Base-by-base conservation (phyloP, 371 early-diverging fungal species). In the Actinomortierella ambigua region DNA sequence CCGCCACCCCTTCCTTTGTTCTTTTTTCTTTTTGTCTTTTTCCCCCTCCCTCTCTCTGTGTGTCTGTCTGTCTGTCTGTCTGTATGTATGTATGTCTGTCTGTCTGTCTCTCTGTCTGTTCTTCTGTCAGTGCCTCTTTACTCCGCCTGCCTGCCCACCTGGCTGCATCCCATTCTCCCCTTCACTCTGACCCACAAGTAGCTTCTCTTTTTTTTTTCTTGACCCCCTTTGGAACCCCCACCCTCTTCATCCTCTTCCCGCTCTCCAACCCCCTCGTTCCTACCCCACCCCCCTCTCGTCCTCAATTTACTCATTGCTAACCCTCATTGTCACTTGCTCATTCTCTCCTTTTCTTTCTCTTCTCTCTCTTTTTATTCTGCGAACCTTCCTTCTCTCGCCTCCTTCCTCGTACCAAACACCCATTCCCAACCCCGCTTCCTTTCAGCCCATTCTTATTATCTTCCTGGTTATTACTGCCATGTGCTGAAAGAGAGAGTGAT, bases 381-480 rank as follows among this genome's bases (percentile, higher is more conserved):
- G 24, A 24, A 39, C 13, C 4, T 20, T 2, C 52, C 15, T 18
- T 42, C 5, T 42, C 26, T 15, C 42, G n/a, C 7, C 17, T 43
- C 24, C 15, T 44, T 55, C 14, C 26, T 40, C 3, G 8, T 20
- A 9, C 23, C 18, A 18, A 49, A 18, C 8, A 18, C 17, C 15
- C 49, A 29, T 17, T 18, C 18, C 11, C n/a, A 34, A 26, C 15
- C 85, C 84, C 81, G 73, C 89, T 90, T 23, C 80, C 84, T 53
- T 93, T 77, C 61, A 96, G 79, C 75, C 88, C 95, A 11, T 91
- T 86, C 76, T 93, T 90, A 75, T 96, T 95, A 68, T 95, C 97
- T 34, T 34, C 34, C 34, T 4, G 4, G 34, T 4, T 6, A 4
- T 6, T 11, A 34, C 34, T 34, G 34, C 34, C 4, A 34, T 34